Conservation (phyloP, 2,329 filamentous ascomycete genomes). For the Macrophomina pseudophaseolina region DNA sequence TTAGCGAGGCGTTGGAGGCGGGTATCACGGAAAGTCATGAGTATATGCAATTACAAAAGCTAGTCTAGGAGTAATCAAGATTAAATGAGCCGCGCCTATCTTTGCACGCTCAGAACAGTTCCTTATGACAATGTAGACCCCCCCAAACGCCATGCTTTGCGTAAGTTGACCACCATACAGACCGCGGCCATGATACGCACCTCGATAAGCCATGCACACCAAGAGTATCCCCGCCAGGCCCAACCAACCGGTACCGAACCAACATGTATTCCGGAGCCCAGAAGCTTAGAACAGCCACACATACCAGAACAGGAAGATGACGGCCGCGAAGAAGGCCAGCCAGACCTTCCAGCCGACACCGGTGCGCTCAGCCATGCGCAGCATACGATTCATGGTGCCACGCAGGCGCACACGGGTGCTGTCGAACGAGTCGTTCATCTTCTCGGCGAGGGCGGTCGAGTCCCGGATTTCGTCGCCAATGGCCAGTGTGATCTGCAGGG, state of each 20-base stretch:
- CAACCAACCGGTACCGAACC: background rate
- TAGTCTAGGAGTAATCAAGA: conserved; percentile 5
- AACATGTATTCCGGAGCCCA: background rate
- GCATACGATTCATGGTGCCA: conserved; percentile 96
- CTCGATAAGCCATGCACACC: conserved; percentile 19
- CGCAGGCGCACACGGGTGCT: conserved; percentile 77
- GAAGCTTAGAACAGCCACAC: conserved; percentile 78
- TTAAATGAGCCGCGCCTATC: conserved; percentile 14
- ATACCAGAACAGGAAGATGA: conserved; percentile 84
- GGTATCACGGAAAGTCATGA: background rate
- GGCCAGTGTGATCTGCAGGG: conserved; percentile 77
- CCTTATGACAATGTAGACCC: background rate
- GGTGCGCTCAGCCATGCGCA: conserved; percentile 90
- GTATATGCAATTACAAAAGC: conserved; percentile 19
- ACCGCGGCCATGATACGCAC: conserved; percentile 13
- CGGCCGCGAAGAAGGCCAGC: conserved; percentile 84
- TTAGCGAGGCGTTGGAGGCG: conserved; percentile 14
- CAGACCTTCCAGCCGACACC: conserved; percentile 97
- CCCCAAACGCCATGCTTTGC: conserved; percentile 26
- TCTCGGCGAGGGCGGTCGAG: conserved; percentile 83
- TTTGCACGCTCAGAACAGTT: conserved; percentile 9
- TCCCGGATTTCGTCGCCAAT: conserved; percentile 97
- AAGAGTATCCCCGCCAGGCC: background rate
- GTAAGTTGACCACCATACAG: conserved; percentile 10
- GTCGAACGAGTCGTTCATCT: conserved; percentile 96